Evolutionary conservation across 495 filamentous ascomycete genomes (phyloP).

Genomic region (Tuber aestivum): DNA sequence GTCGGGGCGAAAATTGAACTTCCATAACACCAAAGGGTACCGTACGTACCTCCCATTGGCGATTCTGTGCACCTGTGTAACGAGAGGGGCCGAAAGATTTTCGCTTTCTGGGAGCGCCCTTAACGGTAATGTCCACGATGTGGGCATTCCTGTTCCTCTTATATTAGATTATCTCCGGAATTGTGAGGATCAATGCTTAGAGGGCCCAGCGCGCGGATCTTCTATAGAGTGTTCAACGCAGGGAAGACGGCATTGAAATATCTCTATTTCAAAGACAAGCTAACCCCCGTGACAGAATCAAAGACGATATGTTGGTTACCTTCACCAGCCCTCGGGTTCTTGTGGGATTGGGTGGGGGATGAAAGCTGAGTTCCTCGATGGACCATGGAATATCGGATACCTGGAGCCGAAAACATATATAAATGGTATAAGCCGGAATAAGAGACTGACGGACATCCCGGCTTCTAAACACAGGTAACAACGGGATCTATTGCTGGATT

Average conservation of each 20-base stretch:
- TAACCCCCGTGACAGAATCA: not conserved
- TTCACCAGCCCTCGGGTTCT: not conserved
- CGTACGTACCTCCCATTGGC: not conserved
- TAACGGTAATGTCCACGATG: not conserved
- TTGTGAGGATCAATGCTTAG: not conserved
- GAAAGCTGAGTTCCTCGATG: not conserved
- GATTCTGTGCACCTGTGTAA: not conserved
- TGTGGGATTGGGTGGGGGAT: not conserved
- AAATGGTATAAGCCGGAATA: not conserved
- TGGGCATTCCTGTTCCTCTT: too few species aligned
- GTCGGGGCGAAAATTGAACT: not conserved
- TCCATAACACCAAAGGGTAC: not conserved
- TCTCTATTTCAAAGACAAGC: not conserved
- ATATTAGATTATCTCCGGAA: not conserved
- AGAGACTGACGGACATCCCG: not conserved
- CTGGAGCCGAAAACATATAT: not conserved
- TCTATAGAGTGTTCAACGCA: not conserved
- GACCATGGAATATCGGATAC: not conserved
- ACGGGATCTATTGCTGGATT: not conserved
- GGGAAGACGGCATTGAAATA: not conserved
- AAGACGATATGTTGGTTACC: not conserved
- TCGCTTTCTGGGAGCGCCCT: not conserved
- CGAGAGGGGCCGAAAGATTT: too few species aligned
- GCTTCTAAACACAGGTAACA: not conserved
- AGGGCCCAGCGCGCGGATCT: not conserved